A percentile compares a stretch with the other conserved stretches of the same genome.
Evolutionary conservation across 2,329 filamentous ascomycete genomes (phyloP).

Genomic region (Microdochium nivale): DNA sequence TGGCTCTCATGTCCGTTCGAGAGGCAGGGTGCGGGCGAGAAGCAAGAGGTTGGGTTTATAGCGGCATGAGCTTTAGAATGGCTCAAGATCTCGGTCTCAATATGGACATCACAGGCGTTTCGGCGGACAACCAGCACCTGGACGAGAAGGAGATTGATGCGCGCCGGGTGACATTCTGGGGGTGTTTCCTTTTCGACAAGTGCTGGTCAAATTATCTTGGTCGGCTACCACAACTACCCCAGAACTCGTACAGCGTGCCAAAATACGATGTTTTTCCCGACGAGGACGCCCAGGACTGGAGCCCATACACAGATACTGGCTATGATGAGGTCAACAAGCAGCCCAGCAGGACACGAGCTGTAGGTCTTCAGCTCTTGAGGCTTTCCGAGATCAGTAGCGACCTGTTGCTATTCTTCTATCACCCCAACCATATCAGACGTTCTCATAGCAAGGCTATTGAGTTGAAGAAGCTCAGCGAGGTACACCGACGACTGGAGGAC

Average conservation of each 20-base stretch:
- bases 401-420: slow-evolving; percentile 82
- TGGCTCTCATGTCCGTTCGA: slow-evolving; percentile 91
- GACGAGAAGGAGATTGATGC: slow-evolving; percentile 83
- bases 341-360: slow-evolving; percentile 72
- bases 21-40: slow-evolving; percentile 93
- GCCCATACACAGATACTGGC: slow-evolving; percentile 78
- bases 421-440: slow-evolving; percentile 58
- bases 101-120: slow-evolving; percentile 64
- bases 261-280: slow-evolving; percentile 86
- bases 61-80: slow-evolving; percentile 97
- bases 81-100: slow-evolving; percentile 89
- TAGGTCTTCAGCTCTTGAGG: slow-evolving; percentile 71
- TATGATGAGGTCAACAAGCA: slow-evolving; percentile 66
- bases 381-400: slow-evolving; percentile 93
- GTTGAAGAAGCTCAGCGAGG: slow-evolving; percentile 83
- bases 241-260: slow-evolving; percentile 70
- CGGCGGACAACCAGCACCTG: slow-evolving; percentile 46
- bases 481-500: slow-evolving; percentile 81
- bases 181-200: slow-evolving; percentile 97
- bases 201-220: slow-evolving; percentile 98
- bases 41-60: slow-evolving; percentile 96
- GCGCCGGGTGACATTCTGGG: slow-evolving; percentile 89
- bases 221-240: slow-evolving; percentile 77
- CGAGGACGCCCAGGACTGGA: slow-evolving; percentile 82
- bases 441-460: slow-evolving; percentile 71